Evolutionary conservation across 176 grass and related monocot genomes (phyloP).

Genomic region (Rhynchospora breviuscula): DNA sequence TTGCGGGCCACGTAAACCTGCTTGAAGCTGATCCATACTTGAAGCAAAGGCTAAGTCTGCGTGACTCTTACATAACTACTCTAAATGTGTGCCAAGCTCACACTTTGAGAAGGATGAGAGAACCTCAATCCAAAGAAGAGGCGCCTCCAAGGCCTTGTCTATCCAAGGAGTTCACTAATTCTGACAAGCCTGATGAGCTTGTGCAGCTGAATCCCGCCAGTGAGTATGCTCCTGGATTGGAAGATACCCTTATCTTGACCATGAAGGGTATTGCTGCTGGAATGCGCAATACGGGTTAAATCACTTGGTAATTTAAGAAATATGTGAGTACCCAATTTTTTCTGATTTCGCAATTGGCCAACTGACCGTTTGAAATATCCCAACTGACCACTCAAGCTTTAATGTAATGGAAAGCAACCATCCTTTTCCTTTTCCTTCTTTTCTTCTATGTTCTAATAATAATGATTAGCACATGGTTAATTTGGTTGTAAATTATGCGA

Average conservation of each 20-base stretch:
- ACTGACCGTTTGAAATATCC: neutral
- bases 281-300: constrained; percentile 69
- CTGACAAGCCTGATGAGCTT: constrained; percentile 32
- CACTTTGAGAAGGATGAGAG: constrained; percentile 52
- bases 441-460: neutral
- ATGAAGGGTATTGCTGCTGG: constrained; percentile 77
- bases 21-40: constrained; percentile 52
- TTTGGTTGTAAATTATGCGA: neutral
- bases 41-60: constrained; percentile 55
- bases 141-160: constrained; percentile 18
- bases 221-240: constrained; percentile 58
- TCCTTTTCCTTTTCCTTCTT: neutral
- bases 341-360: constrained; percentile 9
- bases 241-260: constrained; percentile 80
- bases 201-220: constrained; percentile 60
- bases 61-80: constrained; percentile 69
- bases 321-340: neutral
- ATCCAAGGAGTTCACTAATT: constrained; percentile 34
- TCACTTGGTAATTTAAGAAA: constrained; percentile 1
- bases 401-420: neutral
- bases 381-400: constrained; percentile 2
- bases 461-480: neutral
- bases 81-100: constrained; percentile 70
- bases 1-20: constrained; percentile 53
- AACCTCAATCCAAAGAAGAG: constrained; percentile 31